A percentile compares a stretch with the other conserved stretches of the same genome.
phyloP scores from a whole-genome alignment of 345 rosid genomes.

The Melaleuca alternifolia region DNA sequence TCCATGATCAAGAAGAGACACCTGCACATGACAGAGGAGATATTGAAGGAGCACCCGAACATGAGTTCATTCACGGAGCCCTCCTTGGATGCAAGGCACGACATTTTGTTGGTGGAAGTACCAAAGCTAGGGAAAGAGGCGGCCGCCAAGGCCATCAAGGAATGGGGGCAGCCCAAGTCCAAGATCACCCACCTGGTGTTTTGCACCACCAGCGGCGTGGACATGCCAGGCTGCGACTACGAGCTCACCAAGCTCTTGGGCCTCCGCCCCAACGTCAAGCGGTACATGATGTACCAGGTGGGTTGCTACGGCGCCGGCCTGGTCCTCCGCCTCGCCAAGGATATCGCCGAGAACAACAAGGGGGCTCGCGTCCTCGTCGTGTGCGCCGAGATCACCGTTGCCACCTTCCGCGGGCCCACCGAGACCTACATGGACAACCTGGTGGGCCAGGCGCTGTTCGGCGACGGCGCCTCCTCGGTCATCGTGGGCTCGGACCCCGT shows the following conservation, averaged over 20 bases:
- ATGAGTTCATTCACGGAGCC: constrained; percentile 58
- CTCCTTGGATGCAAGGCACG: constrained; percentile 57
- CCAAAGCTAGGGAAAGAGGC: constrained; percentile 77
- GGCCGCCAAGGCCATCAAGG: constrained; percentile 58
- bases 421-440: constrained; percentile 29
- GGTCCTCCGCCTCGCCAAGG: constrained; percentile 44
- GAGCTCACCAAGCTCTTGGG: constrained; percentile 51
- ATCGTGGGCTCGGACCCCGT: constrained; percentile 37
- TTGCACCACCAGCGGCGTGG: constrained; percentile 31
- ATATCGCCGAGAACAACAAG: constrained; percentile 44
- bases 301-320: constrained; percentile 43
- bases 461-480: constrained; percentile 37
- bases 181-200: constrained; percentile 47
- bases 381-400: constrained; percentile 25
- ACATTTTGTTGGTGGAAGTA: constrained; percentile 53
- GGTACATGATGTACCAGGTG: constrained; percentile 51
- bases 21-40: constrained; percentile 46
- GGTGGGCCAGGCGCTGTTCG: constrained; percentile 42
- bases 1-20: constrained; percentile 35
- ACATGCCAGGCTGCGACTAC: constrained; percentile 57
- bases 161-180: constrained; percentile 53
- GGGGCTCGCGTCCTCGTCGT: constrained; percentile 40
- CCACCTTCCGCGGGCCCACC: constrained; percentile 36
- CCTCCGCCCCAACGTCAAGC: constrained; percentile 38
- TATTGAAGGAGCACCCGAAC: constrained; percentile 38